These are phyloP conservation scores for Globisporangium middletonii DNA, from an alignment of 352 stramenopile genomes.

Conservation along the genomic window DNA sequence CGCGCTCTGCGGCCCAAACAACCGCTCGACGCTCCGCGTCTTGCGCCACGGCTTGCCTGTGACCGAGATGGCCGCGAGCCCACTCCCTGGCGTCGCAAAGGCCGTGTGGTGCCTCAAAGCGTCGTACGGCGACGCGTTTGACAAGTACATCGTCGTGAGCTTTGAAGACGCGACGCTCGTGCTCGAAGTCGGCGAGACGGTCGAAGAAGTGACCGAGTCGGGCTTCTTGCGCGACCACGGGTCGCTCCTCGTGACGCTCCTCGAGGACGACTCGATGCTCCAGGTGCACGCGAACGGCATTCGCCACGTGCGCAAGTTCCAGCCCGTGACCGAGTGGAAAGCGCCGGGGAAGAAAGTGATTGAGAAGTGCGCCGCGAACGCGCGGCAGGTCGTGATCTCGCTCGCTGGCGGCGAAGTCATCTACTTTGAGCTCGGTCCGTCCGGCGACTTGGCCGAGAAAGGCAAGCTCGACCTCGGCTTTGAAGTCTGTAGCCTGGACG, in stretches of 20 bases:
- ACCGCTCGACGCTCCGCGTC: slow-evolving; percentile 92
- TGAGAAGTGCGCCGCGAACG: slow-evolving; percentile 95
- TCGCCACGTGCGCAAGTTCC: slow-evolving; percentile 92
- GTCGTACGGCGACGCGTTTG: slow-evolving; percentile 57
- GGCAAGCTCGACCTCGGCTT: slow-evolving; percentile 93
- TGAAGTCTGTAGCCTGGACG: slow-evolving; percentile 97
- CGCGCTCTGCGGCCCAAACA: slow-evolving; percentile 90
- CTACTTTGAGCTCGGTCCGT: slow-evolving; percentile 97
- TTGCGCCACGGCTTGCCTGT: slow-evolving; percentile 95
- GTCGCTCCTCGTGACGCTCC: slow-evolving; percentile 92
- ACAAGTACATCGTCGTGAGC: slow-evolving; percentile 98
- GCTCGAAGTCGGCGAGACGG: slow-evolving; percentile 94
- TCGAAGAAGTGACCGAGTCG: slow-evolving; percentile 96
- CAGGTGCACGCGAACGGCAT: slow-evolving; percentile 96
- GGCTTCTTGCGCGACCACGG: slow-evolving; percentile 94
- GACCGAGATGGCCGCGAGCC: slow-evolving; percentile 95
- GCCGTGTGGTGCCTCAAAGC: slow-evolving; percentile 94
- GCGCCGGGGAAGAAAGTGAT: slow-evolving; percentile 97
- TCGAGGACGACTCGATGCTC: slow-evolving; percentile 94
- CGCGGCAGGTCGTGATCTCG: slow-evolving; percentile 95
- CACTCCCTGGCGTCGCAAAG: slow-evolving; percentile 93
- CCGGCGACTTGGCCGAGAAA: slow-evolving; percentile 91
- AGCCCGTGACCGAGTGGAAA: slow-evolving; percentile 95
- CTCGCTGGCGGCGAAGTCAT: slow-evolving; percentile 95
- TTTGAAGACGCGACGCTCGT: slow-evolving; percentile 99